A percentile compares a stretch with the other conserved stretches of the same genome.
These are phyloP conservation scores for Penicillium herquei DNA, from an alignment of 495 filamentous ascomycete species.

Conservation along the genomic window DNA sequence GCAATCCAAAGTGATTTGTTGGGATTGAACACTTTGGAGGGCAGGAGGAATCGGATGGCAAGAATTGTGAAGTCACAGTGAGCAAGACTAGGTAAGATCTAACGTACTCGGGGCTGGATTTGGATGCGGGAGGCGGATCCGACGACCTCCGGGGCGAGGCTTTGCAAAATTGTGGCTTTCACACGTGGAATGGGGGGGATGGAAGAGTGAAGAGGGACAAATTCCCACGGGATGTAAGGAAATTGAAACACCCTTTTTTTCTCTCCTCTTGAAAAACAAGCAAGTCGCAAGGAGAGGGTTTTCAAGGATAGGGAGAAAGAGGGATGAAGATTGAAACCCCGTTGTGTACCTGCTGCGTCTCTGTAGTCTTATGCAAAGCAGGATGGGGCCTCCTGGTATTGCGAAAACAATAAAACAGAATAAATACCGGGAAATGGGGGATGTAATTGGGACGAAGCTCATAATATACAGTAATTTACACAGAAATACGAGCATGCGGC, in stretches of 20 bases:
- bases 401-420: background rate
- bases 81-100: conserved; percentile 1
- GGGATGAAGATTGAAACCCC: background rate
- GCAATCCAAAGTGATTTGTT: background rate
- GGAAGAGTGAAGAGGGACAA: conserved; percentile 6
- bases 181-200: conserved; percentile 27
- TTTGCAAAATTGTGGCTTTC: conserved; percentile 17
- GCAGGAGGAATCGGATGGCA: background rate
- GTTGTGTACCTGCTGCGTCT: conserved; percentile 4
- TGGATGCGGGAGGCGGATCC: conserved; percentile 18
- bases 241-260: conserved; percentile 1
- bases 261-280: background rate
- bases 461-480: background rate
- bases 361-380: background rate
- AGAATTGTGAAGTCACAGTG: background rate
- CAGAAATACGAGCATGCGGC: background rate
- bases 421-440: background rate
- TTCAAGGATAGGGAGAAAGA: conserved; percentile 2
- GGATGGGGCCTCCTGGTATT: conserved; percentile 25
- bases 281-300: background rate
- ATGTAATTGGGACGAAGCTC: background rate
- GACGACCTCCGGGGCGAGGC: conserved; percentile 24
- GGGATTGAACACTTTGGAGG: background rate
- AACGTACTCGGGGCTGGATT: conserved; percentile 19
- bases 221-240: conserved; percentile 9